A percentile compares a stretch with the other conserved stretches of the same genome.
These are phyloP conservation scores for Podaxis carcinomalis DNA, from an alignment of 768 basidiomycete genomes.

Conservation along the genomic window DNA sequence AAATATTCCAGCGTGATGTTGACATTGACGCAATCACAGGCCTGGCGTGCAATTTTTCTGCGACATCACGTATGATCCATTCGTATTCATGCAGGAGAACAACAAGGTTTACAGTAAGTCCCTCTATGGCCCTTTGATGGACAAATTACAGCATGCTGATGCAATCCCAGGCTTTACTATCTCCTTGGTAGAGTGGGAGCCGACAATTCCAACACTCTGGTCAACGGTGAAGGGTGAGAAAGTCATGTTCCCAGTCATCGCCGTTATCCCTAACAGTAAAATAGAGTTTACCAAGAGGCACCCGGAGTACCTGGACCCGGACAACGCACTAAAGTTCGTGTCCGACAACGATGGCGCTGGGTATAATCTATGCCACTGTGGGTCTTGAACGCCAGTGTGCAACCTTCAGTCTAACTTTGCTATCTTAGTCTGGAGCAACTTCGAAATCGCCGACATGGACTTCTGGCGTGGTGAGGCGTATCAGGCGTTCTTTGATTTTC, in stretches of 20 bases:
- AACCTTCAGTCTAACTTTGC: not conserved
- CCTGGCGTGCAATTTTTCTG: constrained; percentile 77
- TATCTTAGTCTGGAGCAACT: constrained; percentile 80
- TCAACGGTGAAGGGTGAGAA: constrained; percentile 56
- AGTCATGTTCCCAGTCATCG: not conserved
- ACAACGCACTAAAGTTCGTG: constrained; percentile 72
- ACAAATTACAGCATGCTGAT: not conserved
- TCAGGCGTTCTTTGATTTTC: constrained; percentile 73
- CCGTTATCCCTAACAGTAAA: constrained; percentile 2
- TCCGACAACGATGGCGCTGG: constrained; percentile 62
- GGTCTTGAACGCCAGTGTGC: constrained; percentile 12
- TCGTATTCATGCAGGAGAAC: constrained; percentile 73
- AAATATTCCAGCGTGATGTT: not conserved
- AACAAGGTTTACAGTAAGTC: constrained; percentile 40
- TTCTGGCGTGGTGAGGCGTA: constrained; percentile 88
- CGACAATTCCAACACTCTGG: constrained; percentile 84
- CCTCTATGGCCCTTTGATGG: not conserved
- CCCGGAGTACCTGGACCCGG: constrained; percentile 53
- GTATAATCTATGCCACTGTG: constrained; percentile 73
- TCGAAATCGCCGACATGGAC: constrained; percentile 87
- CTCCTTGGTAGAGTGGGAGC: constrained; percentile 70
- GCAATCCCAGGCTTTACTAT: constrained; percentile 69
- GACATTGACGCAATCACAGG: constrained; percentile 27
- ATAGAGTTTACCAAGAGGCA: constrained; percentile 65
- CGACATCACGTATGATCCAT: constrained; percentile 77